Base-by-base conservation (phyloP, 768 basidiomycete genomes). In the Sarcodon aspratus region DNA sequence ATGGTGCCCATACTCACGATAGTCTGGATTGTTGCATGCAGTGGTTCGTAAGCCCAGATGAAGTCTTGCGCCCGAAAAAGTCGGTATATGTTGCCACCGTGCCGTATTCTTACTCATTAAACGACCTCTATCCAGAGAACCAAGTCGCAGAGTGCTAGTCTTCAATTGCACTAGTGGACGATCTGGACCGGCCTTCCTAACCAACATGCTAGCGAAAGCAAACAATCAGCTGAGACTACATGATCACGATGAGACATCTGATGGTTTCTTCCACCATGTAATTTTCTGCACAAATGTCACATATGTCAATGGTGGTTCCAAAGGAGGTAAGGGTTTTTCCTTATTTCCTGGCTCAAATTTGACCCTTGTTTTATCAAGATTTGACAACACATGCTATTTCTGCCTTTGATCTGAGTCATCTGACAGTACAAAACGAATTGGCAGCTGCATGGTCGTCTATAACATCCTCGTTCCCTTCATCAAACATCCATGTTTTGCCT, bases 231-330 rank as follows among this genome's bases (percentile, higher is more conserved):
- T 87, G 10, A 54, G 67, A 50, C 49, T 62, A 15, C 63, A 74
- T 34, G 56, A 63, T 11, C 61, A 62, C n/a, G 55, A 64, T 0
- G 72, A 73, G 47, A 59, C 64, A 12, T 53, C 68, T 1, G 62
- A 59, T 11, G 53, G 53, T 8, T 82, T 90, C 58, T 96, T 96
- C 55, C 77, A 90, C 58, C 76, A 82, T 45, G 87, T 94, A 50
- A 78, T 98, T 43, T 98, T 99, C 65, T 98, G 94, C 66, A 82
- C 92, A 44, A 99, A 98, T 62, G 86, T 96, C 33, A 99, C 96
- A 0, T 99, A 95, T 59, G 74, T 78, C 1, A 82, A 89, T 53
- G 96, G 96, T 0, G 71, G 74, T 33, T 97, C 80, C 61, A 98
- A 97, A 69, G 86, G 88, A 46, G 95, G 95, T 91, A 56, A 18